phyloP scores from a whole-genome alignment of 257 asterid species.

The Penstemon eatonii region DNA sequence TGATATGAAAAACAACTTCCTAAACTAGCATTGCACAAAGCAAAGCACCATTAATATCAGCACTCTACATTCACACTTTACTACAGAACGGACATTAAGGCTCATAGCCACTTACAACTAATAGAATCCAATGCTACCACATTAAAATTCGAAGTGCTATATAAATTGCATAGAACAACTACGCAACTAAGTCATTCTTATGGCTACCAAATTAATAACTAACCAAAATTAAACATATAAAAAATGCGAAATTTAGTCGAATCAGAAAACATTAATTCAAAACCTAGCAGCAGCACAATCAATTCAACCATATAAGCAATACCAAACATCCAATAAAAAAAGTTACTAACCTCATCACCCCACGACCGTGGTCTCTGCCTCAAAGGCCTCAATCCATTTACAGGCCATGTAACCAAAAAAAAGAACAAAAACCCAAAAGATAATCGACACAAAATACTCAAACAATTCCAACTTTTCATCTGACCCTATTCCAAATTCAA shows the following conservation, averaged over 20 bases:
- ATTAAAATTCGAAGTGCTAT: too few species aligned
- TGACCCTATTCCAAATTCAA: constrained; percentile 55
- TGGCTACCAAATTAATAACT: constrained; percentile 15
- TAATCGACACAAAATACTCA: constrained; percentile 37
- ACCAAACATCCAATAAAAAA: neutral
- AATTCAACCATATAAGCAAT: constrained; percentile 1
- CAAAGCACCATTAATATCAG: too few species aligned
- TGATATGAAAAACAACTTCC: too few species aligned
- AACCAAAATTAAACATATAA: constrained; percentile 3
- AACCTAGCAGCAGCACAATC: constrained; percentile 19
- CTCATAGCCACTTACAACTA: too few species aligned
- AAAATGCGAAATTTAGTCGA: constrained; percentile 9
- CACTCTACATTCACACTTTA: too few species aligned
- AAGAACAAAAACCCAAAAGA: constrained; percentile 53
- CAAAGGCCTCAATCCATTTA: constrained; percentile 72
- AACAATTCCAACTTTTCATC: constrained; percentile 41
- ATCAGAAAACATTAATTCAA: constrained; percentile 15
- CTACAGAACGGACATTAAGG: too few species aligned
- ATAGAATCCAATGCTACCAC: too few species aligned
- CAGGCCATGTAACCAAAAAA: constrained; percentile 45
- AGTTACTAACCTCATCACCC: constrained; percentile 89
- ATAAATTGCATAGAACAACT: too few species aligned
- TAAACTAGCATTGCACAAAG: too few species aligned
- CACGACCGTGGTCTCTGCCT: constrained; percentile 78
- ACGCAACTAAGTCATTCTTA: neutral